These are phyloP conservation scores for Alternaria sp. DNA, from an alignment of 2,329 filamentous ascomycete genomes.

Conservation along the genomic window DNA sequence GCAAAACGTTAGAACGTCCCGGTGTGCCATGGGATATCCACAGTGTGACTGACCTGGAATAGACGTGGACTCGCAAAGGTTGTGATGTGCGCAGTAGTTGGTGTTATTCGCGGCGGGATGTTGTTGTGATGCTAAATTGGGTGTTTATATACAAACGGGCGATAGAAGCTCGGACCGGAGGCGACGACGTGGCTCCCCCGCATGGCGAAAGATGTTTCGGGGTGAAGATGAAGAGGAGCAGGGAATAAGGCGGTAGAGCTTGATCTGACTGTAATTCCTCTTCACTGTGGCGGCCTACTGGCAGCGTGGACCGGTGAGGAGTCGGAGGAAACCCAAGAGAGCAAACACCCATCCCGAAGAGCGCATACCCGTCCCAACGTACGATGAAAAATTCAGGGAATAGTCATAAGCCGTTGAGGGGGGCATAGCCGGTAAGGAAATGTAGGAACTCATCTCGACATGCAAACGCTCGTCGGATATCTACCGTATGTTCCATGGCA, in stretches of 20 bases:
- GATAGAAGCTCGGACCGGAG: constrained; percentile 5
- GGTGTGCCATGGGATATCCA: background rate
- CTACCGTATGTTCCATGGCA: background rate
- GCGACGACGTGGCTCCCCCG: constrained; percentile 4
- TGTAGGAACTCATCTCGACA: background rate
- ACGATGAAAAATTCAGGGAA: background rate
- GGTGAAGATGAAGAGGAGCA: constrained; percentile 2
- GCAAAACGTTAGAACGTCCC: background rate
- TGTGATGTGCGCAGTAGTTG: background rate
- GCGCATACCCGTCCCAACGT: background rate
- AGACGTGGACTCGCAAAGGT: background rate
- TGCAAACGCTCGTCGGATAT: background rate
- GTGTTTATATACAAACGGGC: constrained; percentile 13
- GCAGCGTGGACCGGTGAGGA: background rate
- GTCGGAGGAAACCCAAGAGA: background rate
- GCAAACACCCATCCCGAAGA: background rate
- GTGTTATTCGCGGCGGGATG: constrained; percentile 3
- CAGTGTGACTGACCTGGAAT: background rate
- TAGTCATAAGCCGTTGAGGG: background rate
- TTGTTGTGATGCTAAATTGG: background rate
- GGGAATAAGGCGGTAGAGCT: background rate
- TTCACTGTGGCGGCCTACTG: background rate
- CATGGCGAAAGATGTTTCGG: background rate
- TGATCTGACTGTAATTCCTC: background rate
- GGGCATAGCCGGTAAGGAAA: background rate